Conservation (phyloP, 1,284 basidiomycete species). For the Cutaneotrichosporon cyanovorans region DNA sequence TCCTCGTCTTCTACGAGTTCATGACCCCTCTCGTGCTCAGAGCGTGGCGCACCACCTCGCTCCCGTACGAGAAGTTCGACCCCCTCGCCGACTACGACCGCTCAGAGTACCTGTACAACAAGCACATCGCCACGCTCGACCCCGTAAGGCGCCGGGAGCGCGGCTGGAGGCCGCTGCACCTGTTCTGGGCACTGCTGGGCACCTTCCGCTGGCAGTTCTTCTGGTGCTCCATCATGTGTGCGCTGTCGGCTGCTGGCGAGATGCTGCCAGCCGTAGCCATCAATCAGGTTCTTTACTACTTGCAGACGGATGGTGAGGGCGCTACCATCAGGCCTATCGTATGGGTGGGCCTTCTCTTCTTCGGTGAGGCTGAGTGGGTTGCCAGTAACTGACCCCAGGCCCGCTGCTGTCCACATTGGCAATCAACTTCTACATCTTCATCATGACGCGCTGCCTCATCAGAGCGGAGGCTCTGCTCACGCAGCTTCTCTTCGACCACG, state of each 20-base stretch:
- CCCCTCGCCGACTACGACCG: conserved; percentile 57
- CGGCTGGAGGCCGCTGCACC: conserved; percentile 30
- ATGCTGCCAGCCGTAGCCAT: conserved; percentile 51
- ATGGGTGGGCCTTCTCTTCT: conserved; percentile 58
- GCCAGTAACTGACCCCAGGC: conserved; percentile 9
- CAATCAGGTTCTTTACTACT: conserved; percentile 50
- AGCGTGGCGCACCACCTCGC: conserved; percentile 36
- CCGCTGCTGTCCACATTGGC: conserved; percentile 45
- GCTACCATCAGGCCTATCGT: conserved; percentile 51
- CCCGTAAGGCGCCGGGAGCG: conserved; percentile 33
- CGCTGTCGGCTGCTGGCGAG: conserved; percentile 30
- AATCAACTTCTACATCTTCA: conserved; percentile 44
- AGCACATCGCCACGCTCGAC: conserved; percentile 40
- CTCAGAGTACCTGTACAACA: conserved; percentile 45
- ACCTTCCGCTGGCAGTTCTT: conserved; percentile 30
- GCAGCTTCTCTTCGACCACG: conserved; percentile 62
- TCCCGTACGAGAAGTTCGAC: conserved; percentile 47
- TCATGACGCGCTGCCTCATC: conserved; percentile 48
- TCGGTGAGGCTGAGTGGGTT: conserved; percentile 41
- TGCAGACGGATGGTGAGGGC: conserved; percentile 48
- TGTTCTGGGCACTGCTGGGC: conserved; percentile 25
- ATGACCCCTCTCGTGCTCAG: conserved; percentile 52
- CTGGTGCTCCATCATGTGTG: conserved; percentile 29
- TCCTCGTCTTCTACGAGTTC: conserved; percentile 55
- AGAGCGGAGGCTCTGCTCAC: conserved; percentile 59